Evolutionary conservation across 805 yeast species (phyloP), one percentile per base, ranked within the genome.

Genomic region (Saturnispora gosingensis): DNA sequence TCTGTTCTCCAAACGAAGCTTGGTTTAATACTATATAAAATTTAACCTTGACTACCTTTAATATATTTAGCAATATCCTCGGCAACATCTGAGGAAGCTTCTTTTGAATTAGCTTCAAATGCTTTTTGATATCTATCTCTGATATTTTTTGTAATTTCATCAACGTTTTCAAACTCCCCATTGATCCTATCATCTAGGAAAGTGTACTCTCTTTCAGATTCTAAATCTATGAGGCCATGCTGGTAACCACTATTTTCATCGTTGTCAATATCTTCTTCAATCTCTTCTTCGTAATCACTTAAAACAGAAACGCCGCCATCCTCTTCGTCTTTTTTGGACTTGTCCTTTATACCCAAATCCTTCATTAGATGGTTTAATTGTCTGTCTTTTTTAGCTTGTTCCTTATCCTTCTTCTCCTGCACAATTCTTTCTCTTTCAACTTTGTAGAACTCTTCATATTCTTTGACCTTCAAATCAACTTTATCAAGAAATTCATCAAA

Each of bases 401-500:
- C 95, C 51, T 81, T 82, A 54, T 82, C 83, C 58, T 85, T 86
- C 62, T 88, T 86, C 57, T 85, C 81, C 65, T 84, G 78, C 48
- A 85, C 63, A 15, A 91, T 81, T 60, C 85, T 73, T 53, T 91
- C 97, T 63, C 97, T 78, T 70, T 93, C 98, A 8, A 82, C 82
- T 61, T 81, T 81, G 67, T 93, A 93, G 60, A 74, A 90, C 54
- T 81, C 80, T 53, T 88, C 81, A 66, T 84, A 93, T 67, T 93
- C 99, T 38, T 82, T 87, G 45, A 83, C 89, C 68, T 93, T 93
- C 53, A 78, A 76, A 60, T 88, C 95, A 5, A 93, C 93, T 1
- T 88, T 85, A n/a, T 71, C 73, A 61, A 91, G 65, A 62, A 93
- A 91, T 22, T 89, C 96, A 63, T 89, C 96, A 64, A 93, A 87